Base-by-base conservation (phyloP, 1,284 basidiomycete genomes). In the Gymnopus androsaceus region DNA sequence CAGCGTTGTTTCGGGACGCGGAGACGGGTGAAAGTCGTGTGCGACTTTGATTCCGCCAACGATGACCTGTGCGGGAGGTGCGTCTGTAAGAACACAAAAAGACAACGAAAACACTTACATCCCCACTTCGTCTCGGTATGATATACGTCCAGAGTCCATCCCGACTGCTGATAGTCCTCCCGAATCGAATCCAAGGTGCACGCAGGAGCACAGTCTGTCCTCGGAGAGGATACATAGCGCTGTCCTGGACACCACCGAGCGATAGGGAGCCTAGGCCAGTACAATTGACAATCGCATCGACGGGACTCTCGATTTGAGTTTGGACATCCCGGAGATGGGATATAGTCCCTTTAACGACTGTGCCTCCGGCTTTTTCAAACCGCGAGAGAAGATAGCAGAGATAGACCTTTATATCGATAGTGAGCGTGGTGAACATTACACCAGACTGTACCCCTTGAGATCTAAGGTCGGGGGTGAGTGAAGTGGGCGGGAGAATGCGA, bases 201-300 rank as follows among this genome's bases (percentile, higher is more conserved):
- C 82, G 73, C 12, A 93, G 75, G 25, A 93, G 72, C 8, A 94
- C 83, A 0, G 92, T 95, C 72, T 97, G 95, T 0, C 95, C 95
- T 40, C 92, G 81, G 51, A 94, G 82, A 0, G 94, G 94, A 66
- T 84, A 85, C 21, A 94, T 79, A 15, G 74, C 71, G 51, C 77
- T 75, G 66, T 94, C 90, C 61, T 92, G 84, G 2, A 95, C 85
- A 3, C 92, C 93, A n/a, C 90, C 82, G 11, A 95, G 75, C 15
- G 81, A 81, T 11, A 84, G 77, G 9, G 91, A 83, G 11, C 90
- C 90, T 65, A 83, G 63, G 5, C 78, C 80, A 2, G 81, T 74
- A 61, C 91, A 94, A 5, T 88, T 80, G 2, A 94, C 69, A 1
- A 94, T 67, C 0, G 83, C 86, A 17, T 78, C 75, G 6, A 71